phyloP scores from a whole-genome alignment of 2,329 filamentous ascomycete species.

The Pezicula radicicola region DNA sequence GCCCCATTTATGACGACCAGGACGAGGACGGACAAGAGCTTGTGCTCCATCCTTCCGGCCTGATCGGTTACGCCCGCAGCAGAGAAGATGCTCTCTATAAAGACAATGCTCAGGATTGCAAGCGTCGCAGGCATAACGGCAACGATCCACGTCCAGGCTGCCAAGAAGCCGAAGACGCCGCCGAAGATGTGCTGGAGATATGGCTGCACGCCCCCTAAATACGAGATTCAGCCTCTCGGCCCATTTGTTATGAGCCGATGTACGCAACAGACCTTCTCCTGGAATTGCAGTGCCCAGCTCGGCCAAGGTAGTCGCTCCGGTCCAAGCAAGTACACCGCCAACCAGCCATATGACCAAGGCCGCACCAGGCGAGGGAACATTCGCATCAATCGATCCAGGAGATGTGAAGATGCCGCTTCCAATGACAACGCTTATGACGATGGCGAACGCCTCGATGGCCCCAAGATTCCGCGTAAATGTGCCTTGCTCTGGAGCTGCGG shows the following conservation, averaged over 20 bases:
- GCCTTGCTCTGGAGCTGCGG: neutral
- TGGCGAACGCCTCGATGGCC: conserved; percentile 50
- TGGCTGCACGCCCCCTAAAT: conserved; percentile 55
- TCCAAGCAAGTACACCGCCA: conserved; percentile 61
- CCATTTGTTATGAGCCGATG: no score
- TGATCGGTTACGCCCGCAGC: conserved; percentile 44
- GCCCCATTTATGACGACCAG: conserved; percentile 44
- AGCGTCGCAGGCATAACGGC: conserved; percentile 63
- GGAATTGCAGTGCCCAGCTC: conserved; percentile 63
- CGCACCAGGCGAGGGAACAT: conserved; percentile 58
- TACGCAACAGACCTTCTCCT: conserved; percentile 44
- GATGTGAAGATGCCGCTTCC: conserved; percentile 65
- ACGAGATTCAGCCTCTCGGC: no score
- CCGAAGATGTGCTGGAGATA: conserved; percentile 61
- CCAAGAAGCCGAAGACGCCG: conserved; percentile 58
- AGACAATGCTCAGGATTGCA: conserved; percentile 62
- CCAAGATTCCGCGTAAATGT: conserved; percentile 44
- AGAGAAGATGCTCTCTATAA: conserved; percentile 57
- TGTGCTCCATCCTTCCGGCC: conserved; percentile 40
- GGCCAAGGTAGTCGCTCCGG: conserved; percentile 58
- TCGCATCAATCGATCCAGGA: conserved; percentile 59
- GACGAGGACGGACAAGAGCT: conserved; percentile 47
- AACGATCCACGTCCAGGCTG: conserved; percentile 64
- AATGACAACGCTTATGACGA: conserved; percentile 61
- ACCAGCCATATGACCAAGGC: conserved; percentile 59